Evolutionary conservation across 345 rosid species (phyloP).

Genomic region (Luvunga scandens): DNA sequence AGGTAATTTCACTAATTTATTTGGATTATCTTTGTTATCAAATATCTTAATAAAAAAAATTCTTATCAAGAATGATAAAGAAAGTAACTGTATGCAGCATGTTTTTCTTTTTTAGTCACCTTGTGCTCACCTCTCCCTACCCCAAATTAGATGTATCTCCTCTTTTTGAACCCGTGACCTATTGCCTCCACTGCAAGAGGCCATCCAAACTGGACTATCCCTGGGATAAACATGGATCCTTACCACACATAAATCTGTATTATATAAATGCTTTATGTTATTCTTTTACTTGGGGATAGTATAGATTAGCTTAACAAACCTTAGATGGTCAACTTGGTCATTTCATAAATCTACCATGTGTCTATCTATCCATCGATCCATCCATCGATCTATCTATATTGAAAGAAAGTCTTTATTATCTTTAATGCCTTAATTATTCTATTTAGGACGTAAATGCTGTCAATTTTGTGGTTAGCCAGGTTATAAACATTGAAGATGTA

Average conservation of each 20-base stretch:
- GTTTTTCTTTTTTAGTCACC: too few relatives aligned
- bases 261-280: background rate
- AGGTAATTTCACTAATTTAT: conserved; percentile 46
- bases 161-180: too few relatives aligned
- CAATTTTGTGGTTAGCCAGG: background rate
- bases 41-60: background rate
- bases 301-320: background rate
- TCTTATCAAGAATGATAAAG: background rate
- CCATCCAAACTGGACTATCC: too few relatives aligned
- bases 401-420: too few relatives aligned
- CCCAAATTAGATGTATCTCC: too few relatives aligned
- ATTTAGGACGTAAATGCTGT: background rate
- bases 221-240: background rate
- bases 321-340: background rate
- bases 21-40: background rate
- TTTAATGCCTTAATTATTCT: background rate
- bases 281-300: background rate
- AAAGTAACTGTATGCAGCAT: background rate
- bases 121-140: too few relatives aligned
- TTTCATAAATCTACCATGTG: background rate
- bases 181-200: too few relatives aligned
- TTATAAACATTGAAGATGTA: background rate
- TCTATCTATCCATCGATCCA: too few relatives aligned
- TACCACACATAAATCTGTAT: background rate
- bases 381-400: too few relatives aligned